phyloP scores from a whole-genome alignment of 2,329 filamentous ascomycete species.

The Neopestalotiopsis sp. region DNA sequence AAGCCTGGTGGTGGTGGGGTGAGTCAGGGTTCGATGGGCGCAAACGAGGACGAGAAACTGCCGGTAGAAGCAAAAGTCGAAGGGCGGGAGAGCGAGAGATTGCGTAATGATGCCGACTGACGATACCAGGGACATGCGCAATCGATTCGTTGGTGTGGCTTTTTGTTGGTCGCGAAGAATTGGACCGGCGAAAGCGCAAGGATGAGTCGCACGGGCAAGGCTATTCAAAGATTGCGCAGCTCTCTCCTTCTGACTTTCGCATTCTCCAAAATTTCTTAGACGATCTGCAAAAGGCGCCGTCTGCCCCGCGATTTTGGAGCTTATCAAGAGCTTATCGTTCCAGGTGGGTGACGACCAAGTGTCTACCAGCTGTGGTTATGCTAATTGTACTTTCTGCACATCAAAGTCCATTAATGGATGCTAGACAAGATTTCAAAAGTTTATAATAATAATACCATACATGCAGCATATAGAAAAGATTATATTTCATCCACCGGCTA shows the following conservation, averaged over 20 bases:
- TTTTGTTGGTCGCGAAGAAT: not conserved
- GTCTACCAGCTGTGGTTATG: not conserved
- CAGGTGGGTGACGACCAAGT: conserved; percentile 15
- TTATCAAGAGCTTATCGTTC: conserved; percentile 13
- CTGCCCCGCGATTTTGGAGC: conserved; percentile 15
- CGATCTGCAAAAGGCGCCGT: not conserved
- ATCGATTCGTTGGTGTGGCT: not conserved
- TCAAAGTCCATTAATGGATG: too few relatives aligned
- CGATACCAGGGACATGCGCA: conserved; percentile 24
- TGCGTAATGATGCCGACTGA: conserved; percentile 28
- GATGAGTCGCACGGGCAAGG: conserved; percentile 13
- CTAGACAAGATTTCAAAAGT: too few relatives aligned
- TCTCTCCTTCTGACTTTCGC: not conserved
- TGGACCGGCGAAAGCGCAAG: not conserved
- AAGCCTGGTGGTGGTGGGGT: conserved; percentile 15
- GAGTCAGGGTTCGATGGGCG: conserved; percentile 19
- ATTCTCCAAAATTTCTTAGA: conserved; percentile 3
- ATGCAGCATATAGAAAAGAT: too few relatives aligned
- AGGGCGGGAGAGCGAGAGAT: conserved; percentile 27
- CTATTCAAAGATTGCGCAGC: conserved; percentile 5
- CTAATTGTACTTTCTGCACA: not conserved
- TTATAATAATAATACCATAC: too few relatives aligned
- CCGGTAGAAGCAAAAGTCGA: conserved; percentile 28
- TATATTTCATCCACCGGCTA: too few relatives aligned
- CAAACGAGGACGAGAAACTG: conserved; percentile 21